phyloP scores from a whole-genome alignment of 768 basidiomycete genomes.

The Xerocomellus intermedius region DNA sequence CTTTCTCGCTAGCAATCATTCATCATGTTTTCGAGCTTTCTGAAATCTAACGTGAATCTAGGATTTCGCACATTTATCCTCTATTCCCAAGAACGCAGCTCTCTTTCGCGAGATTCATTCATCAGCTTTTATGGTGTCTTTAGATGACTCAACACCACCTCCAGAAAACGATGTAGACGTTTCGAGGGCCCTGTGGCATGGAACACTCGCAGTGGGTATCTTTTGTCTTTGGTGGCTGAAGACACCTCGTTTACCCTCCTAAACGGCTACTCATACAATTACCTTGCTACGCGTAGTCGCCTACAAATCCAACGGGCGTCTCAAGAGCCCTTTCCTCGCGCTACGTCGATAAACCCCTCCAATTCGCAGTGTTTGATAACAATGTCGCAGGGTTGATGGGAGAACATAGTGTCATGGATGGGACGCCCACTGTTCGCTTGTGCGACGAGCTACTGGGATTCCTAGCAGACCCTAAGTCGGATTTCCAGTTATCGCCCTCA shows the following conservation, averaged over 20 bases:
- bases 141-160: constrained; percentile 55
- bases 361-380: constrained; percentile 86
- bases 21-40: not conserved
- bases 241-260: not conserved
- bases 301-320: constrained; percentile 25
- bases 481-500: constrained; percentile 46
- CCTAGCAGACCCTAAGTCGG: constrained; percentile 60
- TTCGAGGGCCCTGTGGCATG: constrained; percentile 82
- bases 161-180: constrained; percentile 54
- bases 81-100: constrained; percentile 57
- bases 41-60: constrained; percentile 23
- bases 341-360: constrained; percentile 88
- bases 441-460: constrained; percentile 67
- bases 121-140: constrained; percentile 78
- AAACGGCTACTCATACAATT: not conserved
- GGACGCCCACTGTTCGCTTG: constrained; percentile 74
- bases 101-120: constrained; percentile 78
- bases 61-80: constrained; percentile 64
- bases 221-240: constrained; percentile 24
- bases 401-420: constrained; percentile 91
- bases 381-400: constrained; percentile 84
- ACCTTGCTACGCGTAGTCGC: constrained; percentile 4
- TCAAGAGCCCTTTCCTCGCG: constrained; percentile 62
- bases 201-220: constrained; percentile 49
- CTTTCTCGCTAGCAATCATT: not conserved